A percentile compares a stretch with the other conserved stretches of the same genome.
Conservation (phyloP, 2,329 filamentous ascomycete species). For the Diaporthe sp. region DNA sequence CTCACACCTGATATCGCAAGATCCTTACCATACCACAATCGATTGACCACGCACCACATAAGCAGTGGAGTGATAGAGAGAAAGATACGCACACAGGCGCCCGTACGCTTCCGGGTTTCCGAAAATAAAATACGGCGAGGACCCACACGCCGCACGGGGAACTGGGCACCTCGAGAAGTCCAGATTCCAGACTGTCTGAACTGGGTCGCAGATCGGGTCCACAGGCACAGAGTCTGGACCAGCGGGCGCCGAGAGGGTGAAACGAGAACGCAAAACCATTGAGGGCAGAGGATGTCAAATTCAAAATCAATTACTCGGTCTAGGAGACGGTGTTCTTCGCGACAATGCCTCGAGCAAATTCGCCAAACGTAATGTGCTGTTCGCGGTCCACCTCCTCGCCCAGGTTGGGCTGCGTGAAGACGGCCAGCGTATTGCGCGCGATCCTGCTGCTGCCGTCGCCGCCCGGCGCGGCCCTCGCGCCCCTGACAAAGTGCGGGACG, state of each 20-base stretch:
- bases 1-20: slow-evolving; percentile 25
- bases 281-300: neutral
- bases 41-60: neutral
- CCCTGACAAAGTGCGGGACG: slow-evolving; percentile 94
- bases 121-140: slow-evolving; percentile 26
- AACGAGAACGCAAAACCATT: slow-evolving; percentile 17
- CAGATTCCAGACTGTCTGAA: slow-evolving; percentile 20
- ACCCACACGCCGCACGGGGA: slow-evolving; percentile 20
- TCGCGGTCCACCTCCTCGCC: slow-evolving; percentile 81
- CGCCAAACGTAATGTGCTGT: slow-evolving; percentile 78
- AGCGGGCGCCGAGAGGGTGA: slow-evolving; percentile 8
- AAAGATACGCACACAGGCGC: neutral
- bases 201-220: slow-evolving; percentile 17
- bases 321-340: slow-evolving; percentile 69
- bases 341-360: slow-evolving; percentile 77
- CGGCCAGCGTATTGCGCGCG: slow-evolving; percentile 89
- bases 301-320: slow-evolving; percentile 10
- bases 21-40: neutral
- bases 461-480: slow-evolving; percentile 71
- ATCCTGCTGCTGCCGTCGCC: slow-evolving; percentile 60
- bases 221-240: slow-evolving; percentile 24
- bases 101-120: slow-evolving; percentile 17
- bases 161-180: neutral
- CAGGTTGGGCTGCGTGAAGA: slow-evolving; percentile 97
- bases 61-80: neutral